Evolutionary conservation across 2,329 filamentous ascomycete genomes (phyloP).

Genomic region (Calonectria hongkongensis): DNA sequence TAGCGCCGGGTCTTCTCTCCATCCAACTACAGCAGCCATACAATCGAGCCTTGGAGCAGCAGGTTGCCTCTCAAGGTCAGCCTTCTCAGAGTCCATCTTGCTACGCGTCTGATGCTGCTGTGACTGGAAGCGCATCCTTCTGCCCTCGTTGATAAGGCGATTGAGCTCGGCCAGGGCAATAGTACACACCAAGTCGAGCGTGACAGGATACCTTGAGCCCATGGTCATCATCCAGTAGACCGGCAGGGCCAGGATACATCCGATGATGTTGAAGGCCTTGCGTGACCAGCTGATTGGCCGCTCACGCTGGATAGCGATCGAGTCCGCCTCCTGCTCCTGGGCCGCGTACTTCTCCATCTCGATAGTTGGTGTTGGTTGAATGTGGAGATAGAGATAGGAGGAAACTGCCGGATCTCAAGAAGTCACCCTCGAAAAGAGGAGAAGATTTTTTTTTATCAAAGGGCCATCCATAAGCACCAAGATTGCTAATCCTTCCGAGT

Average conservation of each 20-base stretch:
- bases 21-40: constrained; percentile 53
- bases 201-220: constrained; percentile 15
- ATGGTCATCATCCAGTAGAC: constrained; percentile 17
- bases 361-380: neutral
- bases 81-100: constrained; percentile 24
- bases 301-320: constrained; percentile 15
- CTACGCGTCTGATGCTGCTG: constrained; percentile 12
- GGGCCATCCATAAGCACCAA: neutral
- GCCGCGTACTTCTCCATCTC: constrained; percentile 1
- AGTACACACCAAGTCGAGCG: constrained; percentile 20
- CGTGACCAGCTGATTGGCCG: constrained; percentile 8
- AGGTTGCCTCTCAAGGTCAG: neutral
- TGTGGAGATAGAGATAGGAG: neutral
- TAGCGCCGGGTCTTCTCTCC: constrained; percentile 50
- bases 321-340: neutral
- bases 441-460: neutral
- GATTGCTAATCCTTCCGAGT: neutral
- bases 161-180: constrained; percentile 24
- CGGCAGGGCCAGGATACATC: constrained; percentile 7
- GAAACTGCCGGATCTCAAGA: neutral
- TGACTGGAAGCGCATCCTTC: neutral
- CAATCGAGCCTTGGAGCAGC: constrained; percentile 43
- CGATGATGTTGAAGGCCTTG: constrained; percentile 22
- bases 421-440: neutral
- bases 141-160: constrained; percentile 14